Conservation (phyloP, 2,329 filamentous ascomycete species). For the Colletotrichum aenigma region DNA sequence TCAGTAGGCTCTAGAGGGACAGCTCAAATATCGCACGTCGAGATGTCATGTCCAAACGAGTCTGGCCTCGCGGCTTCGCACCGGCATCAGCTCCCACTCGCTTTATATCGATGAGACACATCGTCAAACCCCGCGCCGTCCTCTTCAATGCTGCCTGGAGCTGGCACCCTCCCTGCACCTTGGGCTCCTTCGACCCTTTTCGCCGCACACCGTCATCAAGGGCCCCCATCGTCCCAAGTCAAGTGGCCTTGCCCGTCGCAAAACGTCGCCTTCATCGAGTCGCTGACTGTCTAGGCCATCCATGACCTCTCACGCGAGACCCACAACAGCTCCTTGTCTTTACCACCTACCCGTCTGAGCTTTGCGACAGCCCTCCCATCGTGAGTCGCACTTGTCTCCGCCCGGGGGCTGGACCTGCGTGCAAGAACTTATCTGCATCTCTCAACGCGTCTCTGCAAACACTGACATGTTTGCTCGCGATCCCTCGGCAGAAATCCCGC, state of each 20-base stretch:
- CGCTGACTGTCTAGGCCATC: background rate
- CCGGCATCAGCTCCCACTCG: background rate
- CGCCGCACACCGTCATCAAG: background rate
- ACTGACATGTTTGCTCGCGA: background rate
- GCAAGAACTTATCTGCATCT: conserved; percentile 12
- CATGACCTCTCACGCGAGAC: background rate
- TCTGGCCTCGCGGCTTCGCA: background rate
- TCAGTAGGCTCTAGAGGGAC: background rate
- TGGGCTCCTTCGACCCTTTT: background rate
- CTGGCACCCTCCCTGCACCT: conserved; percentile 9
- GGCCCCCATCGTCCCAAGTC: background rate
- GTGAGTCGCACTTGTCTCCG: background rate
- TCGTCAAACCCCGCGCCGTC: conserved; percentile 1
- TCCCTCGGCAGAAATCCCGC: background rate
- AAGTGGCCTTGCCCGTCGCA: background rate
- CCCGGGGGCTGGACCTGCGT: background rate
- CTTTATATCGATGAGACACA: conserved; percentile 1
- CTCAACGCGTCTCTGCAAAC: conserved; percentile 11
- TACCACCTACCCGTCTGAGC: background rate
- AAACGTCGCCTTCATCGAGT: background rate
- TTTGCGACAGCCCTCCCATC: background rate
- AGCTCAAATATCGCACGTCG: background rate
- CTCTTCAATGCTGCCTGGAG: conserved; percentile 1
- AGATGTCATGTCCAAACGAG: background rate
- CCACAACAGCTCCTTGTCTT: conserved; percentile 1